phyloP scores from a whole-genome alignment of 1,284 basidiomycete genomes.

The Pterulicium gracile region DNA sequence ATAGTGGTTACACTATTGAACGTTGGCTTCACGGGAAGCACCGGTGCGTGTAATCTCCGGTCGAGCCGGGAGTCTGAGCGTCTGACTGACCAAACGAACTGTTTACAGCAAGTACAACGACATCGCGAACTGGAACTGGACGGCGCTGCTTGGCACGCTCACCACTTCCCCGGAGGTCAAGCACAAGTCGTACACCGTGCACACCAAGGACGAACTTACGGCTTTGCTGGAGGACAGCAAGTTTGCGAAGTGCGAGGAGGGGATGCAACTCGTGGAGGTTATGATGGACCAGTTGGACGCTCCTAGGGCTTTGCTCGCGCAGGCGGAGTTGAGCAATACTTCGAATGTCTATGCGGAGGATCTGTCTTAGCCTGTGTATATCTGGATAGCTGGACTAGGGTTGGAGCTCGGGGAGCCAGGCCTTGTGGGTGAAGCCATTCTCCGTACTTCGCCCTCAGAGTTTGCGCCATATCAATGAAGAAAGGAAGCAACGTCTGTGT shows the following conservation, averaged over 20 bases:
- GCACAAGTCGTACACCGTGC: slow-evolving; percentile 58
- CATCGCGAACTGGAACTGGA: slow-evolving; percentile 64
- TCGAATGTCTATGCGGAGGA: slow-evolving; percentile 29
- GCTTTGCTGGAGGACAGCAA: slow-evolving; percentile 43
- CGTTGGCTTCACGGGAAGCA: slow-evolving; percentile 62
- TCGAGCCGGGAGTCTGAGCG: slow-evolving; percentile 10
- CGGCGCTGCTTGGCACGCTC: slow-evolving; percentile 45
- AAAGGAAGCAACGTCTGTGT: too few relatives aligned
- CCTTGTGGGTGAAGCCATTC: too few relatives aligned
- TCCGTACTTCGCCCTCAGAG: too few relatives aligned
- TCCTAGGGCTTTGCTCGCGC: slow-evolving; percentile 47
- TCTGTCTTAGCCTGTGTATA: too few relatives aligned
- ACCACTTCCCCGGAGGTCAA: slow-evolving; percentile 42
- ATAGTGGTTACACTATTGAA: slow-evolving; percentile 87
- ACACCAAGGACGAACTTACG: slow-evolving; percentile 53
- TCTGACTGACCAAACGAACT: slow-evolving; percentile 20
- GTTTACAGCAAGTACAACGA: slow-evolving; percentile 57
- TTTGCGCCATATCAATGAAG: too few relatives aligned
- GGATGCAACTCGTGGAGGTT: slow-evolving; percentile 73
- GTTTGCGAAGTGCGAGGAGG: slow-evolving; percentile 44
- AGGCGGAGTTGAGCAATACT: slow-evolving; percentile 35
- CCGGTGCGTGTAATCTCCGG: slow-evolving; percentile 17
- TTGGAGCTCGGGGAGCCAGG: too few relatives aligned
- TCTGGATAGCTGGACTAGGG: too few relatives aligned
- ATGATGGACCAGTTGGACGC: slow-evolving; percentile 69